phyloP scores from a whole-genome alignment of 2,329 filamentous ascomycete species.

The Colletotrichum caudatum region DNA sequence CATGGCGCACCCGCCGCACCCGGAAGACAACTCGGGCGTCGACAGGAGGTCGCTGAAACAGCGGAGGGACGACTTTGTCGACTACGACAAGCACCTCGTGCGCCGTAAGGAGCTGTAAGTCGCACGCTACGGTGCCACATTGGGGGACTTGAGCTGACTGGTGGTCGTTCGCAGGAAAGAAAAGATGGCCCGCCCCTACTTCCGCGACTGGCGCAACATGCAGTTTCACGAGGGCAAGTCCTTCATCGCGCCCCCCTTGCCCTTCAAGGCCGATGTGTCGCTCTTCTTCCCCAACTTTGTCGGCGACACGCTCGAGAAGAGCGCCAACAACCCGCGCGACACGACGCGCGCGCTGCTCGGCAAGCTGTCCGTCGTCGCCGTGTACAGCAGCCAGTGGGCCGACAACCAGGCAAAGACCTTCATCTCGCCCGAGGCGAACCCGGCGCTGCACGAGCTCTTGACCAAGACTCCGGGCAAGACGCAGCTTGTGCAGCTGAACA shows the following conservation, averaged over 20 bases:
- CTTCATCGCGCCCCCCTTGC: conserved; percentile 85
- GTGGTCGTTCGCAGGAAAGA: conserved; percentile 67
- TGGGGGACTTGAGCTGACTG: neutral
- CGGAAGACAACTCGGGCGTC: conserved; percentile 85
- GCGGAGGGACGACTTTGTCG: conserved; percentile 81
- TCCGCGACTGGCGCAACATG: conserved; percentile 93
- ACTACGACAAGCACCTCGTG: conserved; percentile 86
- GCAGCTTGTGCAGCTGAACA: conserved; percentile 88
- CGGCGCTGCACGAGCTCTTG: conserved; percentile 75
- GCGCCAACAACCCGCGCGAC: conserved; percentile 65
- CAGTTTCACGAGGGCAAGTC: conserved; percentile 88
- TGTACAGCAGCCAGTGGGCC: conserved; percentile 89
- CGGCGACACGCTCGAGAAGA: conserved; percentile 79
- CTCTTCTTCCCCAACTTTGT: conserved; percentile 95
- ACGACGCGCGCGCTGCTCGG: conserved; percentile 82
- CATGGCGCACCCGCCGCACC: conserved; percentile 76
- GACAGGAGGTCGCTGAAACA: conserved; percentile 76
- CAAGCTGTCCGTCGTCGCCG: conserved; percentile 80
- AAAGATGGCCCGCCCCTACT: conserved; percentile 88
- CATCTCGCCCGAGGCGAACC: conserved; percentile 73
- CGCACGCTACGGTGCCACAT: neutral
- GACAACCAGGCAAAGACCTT: conserved; percentile 84
- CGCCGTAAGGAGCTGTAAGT: conserved; percentile 80
- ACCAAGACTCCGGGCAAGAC: conserved; percentile 59
- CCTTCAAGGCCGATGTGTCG: conserved; percentile 84